Conservation (phyloP, 2,329 filamentous ascomycete genomes). For the Penicillium sp. region DNA sequence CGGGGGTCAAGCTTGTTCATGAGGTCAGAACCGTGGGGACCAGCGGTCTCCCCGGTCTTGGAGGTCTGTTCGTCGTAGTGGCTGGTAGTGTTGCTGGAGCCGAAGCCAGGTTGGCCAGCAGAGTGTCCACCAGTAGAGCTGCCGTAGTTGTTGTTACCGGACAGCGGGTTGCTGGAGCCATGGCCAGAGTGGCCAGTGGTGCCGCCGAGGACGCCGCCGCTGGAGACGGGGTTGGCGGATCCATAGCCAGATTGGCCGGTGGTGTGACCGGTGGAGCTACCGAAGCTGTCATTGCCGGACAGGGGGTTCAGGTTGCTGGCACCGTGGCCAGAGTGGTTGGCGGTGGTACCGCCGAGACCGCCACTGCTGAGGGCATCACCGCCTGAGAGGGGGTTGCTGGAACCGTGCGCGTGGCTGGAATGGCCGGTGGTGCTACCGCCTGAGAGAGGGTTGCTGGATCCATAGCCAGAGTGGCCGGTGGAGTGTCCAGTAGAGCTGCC, state of each 20-base stretch:
- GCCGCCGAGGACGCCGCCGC: no score
- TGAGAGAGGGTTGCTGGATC: background rate
- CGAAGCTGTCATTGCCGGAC: background rate
- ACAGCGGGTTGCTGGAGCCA: no score
- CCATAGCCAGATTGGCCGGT: background rate
- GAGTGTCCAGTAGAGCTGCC: background rate
- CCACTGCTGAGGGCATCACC: no score
- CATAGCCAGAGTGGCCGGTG: background rate
- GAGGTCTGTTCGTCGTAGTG: slow-evolving; percentile 13
- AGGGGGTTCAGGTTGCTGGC: no score
- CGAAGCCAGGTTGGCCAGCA: background rate
- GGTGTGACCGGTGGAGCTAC: no score
- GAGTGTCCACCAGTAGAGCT: background rate
- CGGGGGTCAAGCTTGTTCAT: slow-evolving; percentile 43
- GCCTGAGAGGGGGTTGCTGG: no score
- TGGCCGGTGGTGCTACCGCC: no score
- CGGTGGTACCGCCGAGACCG: background rate
- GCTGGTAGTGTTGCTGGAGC: slow-evolving; percentile 12
- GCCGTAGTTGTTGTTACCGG: background rate
- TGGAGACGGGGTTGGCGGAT: no score
- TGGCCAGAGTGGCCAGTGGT: background rate
- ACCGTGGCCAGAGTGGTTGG: background rate
- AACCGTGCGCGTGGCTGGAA: no score
- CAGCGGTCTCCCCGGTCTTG: slow-evolving; percentile 22
- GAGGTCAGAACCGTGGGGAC: slow-evolving; percentile 44